A percentile compares a stretch with the other conserved stretches of the same genome.
Conservation (phyloP, 805 yeast genomes). For the Clavispora carvajalis region DNA sequence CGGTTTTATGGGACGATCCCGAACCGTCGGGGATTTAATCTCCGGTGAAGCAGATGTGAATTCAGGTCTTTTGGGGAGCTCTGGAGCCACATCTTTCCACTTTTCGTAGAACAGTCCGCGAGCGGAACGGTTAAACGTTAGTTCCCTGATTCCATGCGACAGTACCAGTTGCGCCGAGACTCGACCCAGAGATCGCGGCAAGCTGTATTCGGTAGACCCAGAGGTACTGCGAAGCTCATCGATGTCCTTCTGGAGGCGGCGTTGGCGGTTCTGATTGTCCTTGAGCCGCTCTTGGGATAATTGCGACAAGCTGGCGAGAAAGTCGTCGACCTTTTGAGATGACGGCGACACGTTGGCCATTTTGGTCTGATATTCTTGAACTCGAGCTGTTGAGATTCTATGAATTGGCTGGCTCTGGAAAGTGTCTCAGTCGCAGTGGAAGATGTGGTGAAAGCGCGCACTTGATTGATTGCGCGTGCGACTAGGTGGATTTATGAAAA, state of each 20-base stretch:
- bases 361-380: no score
- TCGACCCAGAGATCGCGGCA: background rate
- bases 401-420: no score
- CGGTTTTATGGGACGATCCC: background rate
- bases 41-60: conserved; percentile 2
- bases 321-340: conserved; percentile 32
- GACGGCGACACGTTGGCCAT: conserved; percentile 25
- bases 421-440: no score
- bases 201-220: background rate
- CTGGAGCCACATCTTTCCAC: conserved; percentile 4
- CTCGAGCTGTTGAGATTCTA: no score
- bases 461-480: no score
- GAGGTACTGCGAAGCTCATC: conserved; percentile 15
- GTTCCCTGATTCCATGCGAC: conserved; percentile 8
- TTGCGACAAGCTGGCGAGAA: conserved; percentile 29
- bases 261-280: conserved; percentile 32
- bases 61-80: conserved; percentile 1
- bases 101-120: conserved; percentile 4
- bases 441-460: no score
- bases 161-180: background rate
- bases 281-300: conserved; percentile 30
- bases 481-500: no score
- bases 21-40: conserved; percentile 9
- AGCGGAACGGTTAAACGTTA: conserved; percentile 15
- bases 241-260: conserved; percentile 28